A percentile compares a stretch with the other conserved stretches of the same genome.
These are phyloP conservation scores for Ogataea parapolymorpha DNA, from an alignment of 805 yeast species.

Conservation along the genomic window DNA sequence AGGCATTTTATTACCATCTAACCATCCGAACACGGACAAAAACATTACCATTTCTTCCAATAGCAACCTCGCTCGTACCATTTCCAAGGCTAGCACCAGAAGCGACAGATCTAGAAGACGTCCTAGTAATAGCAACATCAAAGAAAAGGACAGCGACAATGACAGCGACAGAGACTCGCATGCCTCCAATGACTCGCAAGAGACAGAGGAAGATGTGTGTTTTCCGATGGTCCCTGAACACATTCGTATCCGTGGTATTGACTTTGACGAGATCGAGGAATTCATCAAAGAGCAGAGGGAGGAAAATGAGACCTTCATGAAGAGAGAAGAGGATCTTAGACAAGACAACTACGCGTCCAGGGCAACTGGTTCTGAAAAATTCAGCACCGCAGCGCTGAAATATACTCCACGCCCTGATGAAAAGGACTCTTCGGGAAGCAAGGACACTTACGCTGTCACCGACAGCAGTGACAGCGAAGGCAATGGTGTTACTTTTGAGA, in stretches of 20 bases:
- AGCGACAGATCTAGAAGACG: slow-evolving; percentile 26
- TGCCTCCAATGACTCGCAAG: slow-evolving; percentile 76
- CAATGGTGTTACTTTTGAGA: slow-evolving; percentile 23
- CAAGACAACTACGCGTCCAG: slow-evolving; percentile 14
- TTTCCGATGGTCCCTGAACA: slow-evolving; percentile 83
- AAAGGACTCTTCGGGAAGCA: slow-evolving; percentile 10
- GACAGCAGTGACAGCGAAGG: slow-evolving; percentile 16
- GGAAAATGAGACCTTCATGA: slow-evolving; percentile 39
- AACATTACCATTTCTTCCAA: slow-evolving; percentile 20
- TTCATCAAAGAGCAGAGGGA: slow-evolving; percentile 62
- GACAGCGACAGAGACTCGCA: slow-evolving; percentile 71
- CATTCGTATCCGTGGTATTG: slow-evolving; percentile 67
- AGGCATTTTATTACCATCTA: slow-evolving; percentile 30
- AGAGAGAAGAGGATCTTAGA: slow-evolving; percentile 32
- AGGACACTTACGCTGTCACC: slow-evolving; percentile 8
- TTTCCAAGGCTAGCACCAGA: slow-evolving; percentile 32
- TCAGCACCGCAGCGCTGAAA: slow-evolving; percentile 53
- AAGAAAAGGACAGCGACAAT: slow-evolving; percentile 26
- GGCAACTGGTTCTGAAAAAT: slow-evolving; percentile 36
- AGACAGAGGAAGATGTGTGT: slow-evolving; percentile 96
- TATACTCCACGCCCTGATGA: slow-evolving; percentile 51
- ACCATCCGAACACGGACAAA: slow-evolving; percentile 5
- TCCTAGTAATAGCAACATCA: slow-evolving; percentile 13
- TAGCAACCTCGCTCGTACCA: slow-evolving; percentile 23
- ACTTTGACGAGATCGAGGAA: slow-evolving; percentile 86